Conservation (phyloP, 805 yeast species). For the Lachancea meyersii region DNA sequence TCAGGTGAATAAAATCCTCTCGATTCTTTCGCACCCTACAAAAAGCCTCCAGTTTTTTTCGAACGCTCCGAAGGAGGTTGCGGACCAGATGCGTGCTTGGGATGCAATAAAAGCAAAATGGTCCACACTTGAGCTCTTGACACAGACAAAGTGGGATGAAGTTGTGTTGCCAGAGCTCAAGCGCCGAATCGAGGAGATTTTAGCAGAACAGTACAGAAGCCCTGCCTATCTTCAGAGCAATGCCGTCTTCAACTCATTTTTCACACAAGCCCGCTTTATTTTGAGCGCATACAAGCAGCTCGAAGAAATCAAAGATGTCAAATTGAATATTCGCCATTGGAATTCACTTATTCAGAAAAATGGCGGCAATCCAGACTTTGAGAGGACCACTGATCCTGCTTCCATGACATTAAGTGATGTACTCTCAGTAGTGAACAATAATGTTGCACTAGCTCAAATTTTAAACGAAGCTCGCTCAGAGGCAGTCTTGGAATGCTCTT, state of each 20-base stretch:
- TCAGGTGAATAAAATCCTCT: background rate
- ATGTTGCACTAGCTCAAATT: constrained; percentile 40
- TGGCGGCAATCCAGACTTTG: background rate
- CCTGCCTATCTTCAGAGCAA: background rate
- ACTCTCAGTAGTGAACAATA: constrained; percentile 51
- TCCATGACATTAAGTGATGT: constrained; percentile 51
- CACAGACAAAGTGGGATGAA: constrained; percentile 12
- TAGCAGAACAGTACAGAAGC: background rate
- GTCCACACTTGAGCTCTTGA: constrained; percentile 4
- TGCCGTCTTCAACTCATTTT: background rate
- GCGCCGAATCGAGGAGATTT: background rate
- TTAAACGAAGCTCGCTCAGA: constrained; percentile 69
- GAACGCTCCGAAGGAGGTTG: constrained; percentile 8
- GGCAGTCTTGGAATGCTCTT: constrained; percentile 50
- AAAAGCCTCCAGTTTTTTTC: background rate
- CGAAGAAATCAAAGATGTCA: constrained; percentile 46
- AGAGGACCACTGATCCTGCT: background rate
- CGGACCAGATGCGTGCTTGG: constrained; percentile 10
- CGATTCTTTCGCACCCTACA: background rate
- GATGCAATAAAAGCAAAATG: constrained; percentile 8
- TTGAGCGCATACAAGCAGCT: constrained; percentile 18
- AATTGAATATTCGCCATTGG: constrained; percentile 68
- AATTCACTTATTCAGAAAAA: constrained; percentile 33
- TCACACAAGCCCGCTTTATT: background rate
- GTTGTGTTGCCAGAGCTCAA: background rate